phyloP scores from a whole-genome alignment of 345 rosid species.

The Eucalyptus marginata region DNA sequence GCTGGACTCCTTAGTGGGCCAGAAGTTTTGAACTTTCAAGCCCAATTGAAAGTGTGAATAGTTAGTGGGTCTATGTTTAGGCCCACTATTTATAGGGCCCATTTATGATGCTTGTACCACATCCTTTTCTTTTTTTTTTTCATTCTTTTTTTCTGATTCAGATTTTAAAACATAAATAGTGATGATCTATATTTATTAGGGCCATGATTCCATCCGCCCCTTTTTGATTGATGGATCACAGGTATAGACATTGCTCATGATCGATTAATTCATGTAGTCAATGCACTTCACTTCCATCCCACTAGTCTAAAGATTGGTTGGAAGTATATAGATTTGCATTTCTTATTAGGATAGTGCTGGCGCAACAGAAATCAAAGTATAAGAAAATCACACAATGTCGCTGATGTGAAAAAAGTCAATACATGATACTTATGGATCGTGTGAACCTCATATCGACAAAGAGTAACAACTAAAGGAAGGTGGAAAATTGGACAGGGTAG shows the following conservation, averaged over 20 bases:
- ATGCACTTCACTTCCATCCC: too few species aligned
- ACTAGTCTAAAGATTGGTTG: not conserved
- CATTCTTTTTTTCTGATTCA: not conserved
- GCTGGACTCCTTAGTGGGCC: not conserved
- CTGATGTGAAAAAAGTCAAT: not conserved
- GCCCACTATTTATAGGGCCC: not conserved
- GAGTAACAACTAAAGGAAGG: not conserved
- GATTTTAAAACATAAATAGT: not conserved
- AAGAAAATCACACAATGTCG: not conserved
- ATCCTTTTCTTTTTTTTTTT: not conserved
- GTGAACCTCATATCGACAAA: rapidly evolving
- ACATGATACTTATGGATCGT: rapidly evolving
- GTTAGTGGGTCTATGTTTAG: not conserved
- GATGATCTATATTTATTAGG: not conserved
- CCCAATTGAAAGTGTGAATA: not conserved
- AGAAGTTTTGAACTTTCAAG: not conserved
- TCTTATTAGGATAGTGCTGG: not conserved
- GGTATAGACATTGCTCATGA: not conserved
- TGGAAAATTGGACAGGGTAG: not conserved
- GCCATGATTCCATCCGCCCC: not conserved
- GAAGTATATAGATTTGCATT: not conserved
- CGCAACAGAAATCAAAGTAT: rapidly evolving
- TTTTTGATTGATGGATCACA: not conserved
- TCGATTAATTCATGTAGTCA: not conserved
- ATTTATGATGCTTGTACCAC: not conserved